Evolutionary conservation across 331 rosid species (phyloP).

Genomic region (Rhamnella rubrinervis): DNA sequence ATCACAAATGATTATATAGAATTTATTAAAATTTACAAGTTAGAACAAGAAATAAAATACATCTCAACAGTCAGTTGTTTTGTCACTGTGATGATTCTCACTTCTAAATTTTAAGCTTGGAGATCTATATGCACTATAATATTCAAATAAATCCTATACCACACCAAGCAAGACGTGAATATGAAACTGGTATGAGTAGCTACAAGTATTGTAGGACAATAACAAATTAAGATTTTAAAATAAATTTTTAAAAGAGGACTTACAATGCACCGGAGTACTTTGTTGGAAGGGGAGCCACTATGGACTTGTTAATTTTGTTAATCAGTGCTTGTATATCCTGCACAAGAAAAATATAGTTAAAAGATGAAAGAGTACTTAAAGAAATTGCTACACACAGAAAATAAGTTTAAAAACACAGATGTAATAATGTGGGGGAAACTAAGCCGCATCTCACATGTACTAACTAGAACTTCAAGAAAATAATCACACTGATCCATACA

Average conservation of each 20-base stretch:
- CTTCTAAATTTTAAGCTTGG: neutral
- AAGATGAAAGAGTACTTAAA: constrained; percentile 6
- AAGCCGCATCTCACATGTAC: no score
- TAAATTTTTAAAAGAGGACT: constrained; percentile 25
- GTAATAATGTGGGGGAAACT: no score
- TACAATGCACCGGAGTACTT: constrained; percentile 92
- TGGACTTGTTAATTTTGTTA: constrained; percentile 87
- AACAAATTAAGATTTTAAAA: no score
- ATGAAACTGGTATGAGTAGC: no score
- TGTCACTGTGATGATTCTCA: neutral
- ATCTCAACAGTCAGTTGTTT: neutral
- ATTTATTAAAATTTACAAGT: constrained; percentile 15
- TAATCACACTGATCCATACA: no score
- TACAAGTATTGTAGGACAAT: no score
- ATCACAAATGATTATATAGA: neutral
- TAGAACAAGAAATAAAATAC: constrained; percentile 1
- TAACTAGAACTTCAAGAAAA: no score
- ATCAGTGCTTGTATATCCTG: constrained; percentile 99
- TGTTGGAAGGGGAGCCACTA: constrained; percentile 95
- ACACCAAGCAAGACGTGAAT: no score
- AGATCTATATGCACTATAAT: neutral
- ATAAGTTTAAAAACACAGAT: no score
- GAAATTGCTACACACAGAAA: neutral
- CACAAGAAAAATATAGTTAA: constrained; percentile 28
- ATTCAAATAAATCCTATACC: neutral